Percentiles rank a stretch among this genome's conserved stretches.
These are phyloP conservation scores for Solanum acaule DNA, from an alignment of 257 asterid genomes.

Conservation along the genomic window DNA sequence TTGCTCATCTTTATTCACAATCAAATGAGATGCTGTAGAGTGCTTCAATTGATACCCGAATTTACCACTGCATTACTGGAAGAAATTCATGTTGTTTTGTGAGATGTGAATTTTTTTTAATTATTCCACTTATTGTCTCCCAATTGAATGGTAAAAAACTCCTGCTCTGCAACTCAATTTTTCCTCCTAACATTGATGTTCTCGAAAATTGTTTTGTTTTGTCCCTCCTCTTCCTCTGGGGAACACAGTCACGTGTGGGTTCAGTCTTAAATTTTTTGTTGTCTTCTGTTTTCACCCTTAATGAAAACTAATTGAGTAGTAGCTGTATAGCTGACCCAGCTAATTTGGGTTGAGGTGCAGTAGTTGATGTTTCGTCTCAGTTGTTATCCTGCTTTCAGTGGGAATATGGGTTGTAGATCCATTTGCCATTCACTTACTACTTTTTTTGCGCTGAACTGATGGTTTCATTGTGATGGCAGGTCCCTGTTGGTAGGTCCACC, in stretches of 20 bases:
- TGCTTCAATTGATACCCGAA: neutral
- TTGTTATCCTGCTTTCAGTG: neutral
- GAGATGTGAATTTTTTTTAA: neutral
- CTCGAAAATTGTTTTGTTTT: neutral
- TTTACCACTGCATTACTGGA: neutral
- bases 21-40: neutral
- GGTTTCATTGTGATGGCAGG: slow-evolving; percentile 28
- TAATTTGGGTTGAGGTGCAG: neutral
- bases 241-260: neutral
- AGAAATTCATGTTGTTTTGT: neutral
- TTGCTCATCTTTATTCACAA: neutral
- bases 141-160: neutral
- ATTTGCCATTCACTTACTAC: neutral
- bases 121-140: neutral
- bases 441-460: neutral
- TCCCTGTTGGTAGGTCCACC: slow-evolving; percentile 97
- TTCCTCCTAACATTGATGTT: neutral
- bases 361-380: neutral
- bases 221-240: neutral
- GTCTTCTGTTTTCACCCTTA: neutral
- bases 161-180: neutral
- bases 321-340: neutral
- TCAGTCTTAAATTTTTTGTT: neutral
- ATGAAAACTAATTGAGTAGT: neutral
- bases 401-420: neutral